Evolutionary conservation across 192 early-diverging fungal species (phyloP).

Genomic region (Coemansia sp.): DNA sequence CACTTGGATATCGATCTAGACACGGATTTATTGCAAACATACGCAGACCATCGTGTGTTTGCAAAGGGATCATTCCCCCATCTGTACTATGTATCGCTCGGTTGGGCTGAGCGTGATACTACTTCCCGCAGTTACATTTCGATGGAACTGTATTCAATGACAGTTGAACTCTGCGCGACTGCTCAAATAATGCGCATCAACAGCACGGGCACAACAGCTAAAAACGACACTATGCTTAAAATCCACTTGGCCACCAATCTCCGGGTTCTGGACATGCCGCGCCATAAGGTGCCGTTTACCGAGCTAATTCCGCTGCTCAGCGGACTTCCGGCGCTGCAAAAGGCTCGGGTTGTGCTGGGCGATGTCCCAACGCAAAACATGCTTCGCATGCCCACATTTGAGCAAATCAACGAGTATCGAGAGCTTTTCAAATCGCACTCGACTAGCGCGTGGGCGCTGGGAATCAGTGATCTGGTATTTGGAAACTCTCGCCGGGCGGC

Average conservation of each 20-base stretch:
- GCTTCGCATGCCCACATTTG: not conserved
- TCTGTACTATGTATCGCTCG: conserved; percentile 7
- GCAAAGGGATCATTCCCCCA: not conserved
- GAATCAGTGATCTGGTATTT: conserved; percentile 2
- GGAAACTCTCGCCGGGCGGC: conserved; percentile 1
- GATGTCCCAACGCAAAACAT: not conserved
- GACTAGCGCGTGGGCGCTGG: not conserved
- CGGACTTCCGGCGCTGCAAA: conserved; percentile 1
- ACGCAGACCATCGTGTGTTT: not conserved
- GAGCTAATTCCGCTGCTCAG: conserved; percentile 6
- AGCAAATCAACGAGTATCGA: conserved; percentile 4
- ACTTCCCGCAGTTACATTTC: not conserved
- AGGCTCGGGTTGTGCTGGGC: not conserved
- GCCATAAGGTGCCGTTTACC: not conserved
- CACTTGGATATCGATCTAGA: conserved; percentile 23
- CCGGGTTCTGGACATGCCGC: conserved; percentile 8
- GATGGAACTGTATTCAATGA: not conserved
- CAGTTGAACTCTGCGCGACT: conserved; percentile 1
- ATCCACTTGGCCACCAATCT: not conserved
- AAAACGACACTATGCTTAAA: not conserved
- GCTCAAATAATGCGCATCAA: conserved; percentile 1
- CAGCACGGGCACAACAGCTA: not conserved
- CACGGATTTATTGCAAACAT: not conserved
- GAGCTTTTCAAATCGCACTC: conserved; percentile 3
- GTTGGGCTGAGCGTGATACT: not conserved